phyloP scores from a whole-genome alignment of 2,329 filamentous ascomycete genomes.

The Magnaporthales sp. region DNA sequence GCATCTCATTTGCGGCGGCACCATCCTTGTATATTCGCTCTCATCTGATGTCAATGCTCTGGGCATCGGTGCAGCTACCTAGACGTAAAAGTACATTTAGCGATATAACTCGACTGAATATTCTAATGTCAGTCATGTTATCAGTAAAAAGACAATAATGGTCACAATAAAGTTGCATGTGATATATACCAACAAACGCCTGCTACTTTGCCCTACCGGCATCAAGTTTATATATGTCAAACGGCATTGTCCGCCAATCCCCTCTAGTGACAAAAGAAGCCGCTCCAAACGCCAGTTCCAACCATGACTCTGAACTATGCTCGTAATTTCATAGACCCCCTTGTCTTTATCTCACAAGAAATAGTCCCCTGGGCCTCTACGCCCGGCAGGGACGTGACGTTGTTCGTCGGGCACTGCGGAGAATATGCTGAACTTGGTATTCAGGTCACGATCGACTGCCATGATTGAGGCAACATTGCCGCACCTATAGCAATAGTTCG shows the following conservation, averaged over 20 bases:
- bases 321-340: not conserved
- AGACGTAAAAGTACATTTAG: not conserved
- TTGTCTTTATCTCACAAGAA: conserved; percentile 42
- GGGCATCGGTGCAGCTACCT: not conserved
- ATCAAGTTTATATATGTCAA: not conserved
- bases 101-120: not conserved
- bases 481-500: conserved; percentile 91
- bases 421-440: conserved; percentile 89
- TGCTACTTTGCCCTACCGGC: not conserved
- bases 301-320: not conserved
- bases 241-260: not conserved
- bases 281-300: not conserved
- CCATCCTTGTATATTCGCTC: not conserved
- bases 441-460: conserved; percentile 76
- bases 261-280: not conserved
- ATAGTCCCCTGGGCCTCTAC: conserved; percentile 60
- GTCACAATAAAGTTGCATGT: not conserved
- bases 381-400: conserved; percentile 67
- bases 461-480: conserved; percentile 97
- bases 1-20: not conserved
- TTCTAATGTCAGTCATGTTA: not conserved
- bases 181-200: not conserved
- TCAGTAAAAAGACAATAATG: not conserved
- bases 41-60: not conserved
- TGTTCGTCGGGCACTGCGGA: conserved; percentile 80